Evolutionary conservation across 164 flowering plant genomes (phyloP), one percentile per base, ranked within the genome.

Genomic region (Platanus orientalis): DNA sequence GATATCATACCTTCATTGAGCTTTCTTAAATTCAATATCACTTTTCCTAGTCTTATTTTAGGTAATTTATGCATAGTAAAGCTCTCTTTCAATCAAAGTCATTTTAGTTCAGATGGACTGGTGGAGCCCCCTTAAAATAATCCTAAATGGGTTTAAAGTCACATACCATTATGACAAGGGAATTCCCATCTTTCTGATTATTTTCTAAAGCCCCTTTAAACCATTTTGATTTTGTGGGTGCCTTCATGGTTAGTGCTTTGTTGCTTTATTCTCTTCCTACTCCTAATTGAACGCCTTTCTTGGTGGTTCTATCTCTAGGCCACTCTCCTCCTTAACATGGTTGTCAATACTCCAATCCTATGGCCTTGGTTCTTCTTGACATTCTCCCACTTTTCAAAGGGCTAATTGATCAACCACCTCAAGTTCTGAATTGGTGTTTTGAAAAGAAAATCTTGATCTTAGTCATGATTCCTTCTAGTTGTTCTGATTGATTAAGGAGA

Each of bases 161-260:
- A 71, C 39, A 67, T n/a, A 28, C 70, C 69, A 76, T 69, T 75
- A 70, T 70, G 69, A 78, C 73, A 71, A 60, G 54, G 62, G 71
- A 74, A 72, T 72, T 73, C 72, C n/a, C 61, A 54, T 42, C 67
- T 74, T 36, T 36, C 52, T 54, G 14, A 20, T 58, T 54, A 66
- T 36, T 20, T 25, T 57, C 20, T 54, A 54, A 58, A 57, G 62
- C 47, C 23, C 30, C 64, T 61, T 60, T 68, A 26, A 71, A 28
- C 73, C n/a, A 75, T 65, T 73, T 73, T 61, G 44, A 63, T 26
- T 68, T 66, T 71, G 69, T 62, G 62, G 71, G 77, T 71, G 73
- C 62, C 66, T 62, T 62, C 59, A 73, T 66, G 71, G 67, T 26
- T 57, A 42, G 66, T 72, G 76, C 68, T 65, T 72, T 55, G 40